Base-by-base conservation (phyloP, 768 basidiomycete genomes). In the Leccinum subgranulosum region DNA sequence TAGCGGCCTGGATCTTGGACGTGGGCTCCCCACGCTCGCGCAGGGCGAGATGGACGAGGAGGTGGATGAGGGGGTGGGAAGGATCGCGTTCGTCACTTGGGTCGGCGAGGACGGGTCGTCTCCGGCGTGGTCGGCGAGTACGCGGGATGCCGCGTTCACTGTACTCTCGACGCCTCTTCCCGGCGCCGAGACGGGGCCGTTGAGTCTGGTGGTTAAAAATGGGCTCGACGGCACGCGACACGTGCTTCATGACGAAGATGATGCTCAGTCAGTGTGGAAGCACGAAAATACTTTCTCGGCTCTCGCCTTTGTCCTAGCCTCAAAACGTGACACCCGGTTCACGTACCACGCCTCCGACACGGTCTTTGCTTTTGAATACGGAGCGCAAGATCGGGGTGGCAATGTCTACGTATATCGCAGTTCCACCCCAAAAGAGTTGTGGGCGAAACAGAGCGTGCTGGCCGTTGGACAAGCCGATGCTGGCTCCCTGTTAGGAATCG, bases 31-130 rank as follows among this genome's bases (percentile, higher is more conserved):
- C 3, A 90, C 90, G 59, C 81, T 99, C 23, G 84, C 86, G 47
- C 82, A 88, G 62, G 94, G 93, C 53, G 96, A 98, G 74, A 81
- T 91, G 71, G 96, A 98, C 70, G 90, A 93, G 49, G 94, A 96
- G 55, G 86, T 92, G 5, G 94, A 94, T 66, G 76, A 82, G 6
- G 78, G 82, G 4, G 81, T 91, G 6, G 96, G 95, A 2, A 76
- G 85, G 60, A 73, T 74, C 49, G 81, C 81, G 27, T 81, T 78
- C 49, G 66, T 90, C 15, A 90, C 88, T 2, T 92, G 88, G 85
- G 79, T 95, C 11, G 72, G 68, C 15, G 74, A 71, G 34, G 77
- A 82, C 57, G 86, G 84, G 14, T 63, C 72, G 14, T 65, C 70
- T 15, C 81, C 82, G 0, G 49, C 70, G 25, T 83, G 79, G 81